phyloP scores from a whole-genome alignment of 495 filamentous ascomycete genomes.

The Thozetella sp. region DNA sequence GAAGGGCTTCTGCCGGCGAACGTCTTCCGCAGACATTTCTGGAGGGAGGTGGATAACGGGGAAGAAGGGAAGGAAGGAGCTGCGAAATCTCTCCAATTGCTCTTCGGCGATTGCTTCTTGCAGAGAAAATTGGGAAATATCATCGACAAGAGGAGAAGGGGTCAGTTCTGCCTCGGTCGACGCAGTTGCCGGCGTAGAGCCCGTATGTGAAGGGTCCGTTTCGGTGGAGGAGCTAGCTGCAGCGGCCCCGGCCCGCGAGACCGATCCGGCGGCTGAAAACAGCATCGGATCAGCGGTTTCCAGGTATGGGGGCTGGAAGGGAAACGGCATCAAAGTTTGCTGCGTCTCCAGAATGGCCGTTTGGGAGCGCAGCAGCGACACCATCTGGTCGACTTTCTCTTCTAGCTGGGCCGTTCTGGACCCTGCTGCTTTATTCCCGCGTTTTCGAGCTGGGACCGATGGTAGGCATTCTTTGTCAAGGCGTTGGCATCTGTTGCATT shows the following conservation, averaged over 20 bases:
- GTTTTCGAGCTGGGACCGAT: constrained; percentile 29
- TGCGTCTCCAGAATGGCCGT: neutral
- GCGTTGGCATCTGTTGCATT: constrained; percentile 34
- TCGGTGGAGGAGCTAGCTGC: no score
- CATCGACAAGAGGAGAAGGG: no score
- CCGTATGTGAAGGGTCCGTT: constrained; percentile 12
- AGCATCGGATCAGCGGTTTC: no score
- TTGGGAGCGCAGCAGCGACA: constrained; percentile 34
- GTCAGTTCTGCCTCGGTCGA: no score
- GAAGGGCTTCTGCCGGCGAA: constrained; percentile 40
- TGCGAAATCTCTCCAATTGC: constrained; percentile 34
- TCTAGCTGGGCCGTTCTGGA: constrained; percentile 39
- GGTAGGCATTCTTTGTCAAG: constrained; percentile 42
- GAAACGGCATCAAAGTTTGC: neutral
- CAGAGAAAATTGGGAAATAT: neutral
- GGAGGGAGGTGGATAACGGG: constrained; percentile 40
- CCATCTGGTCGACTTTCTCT: constrained; percentile 49
- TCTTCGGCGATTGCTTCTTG: constrained; percentile 33
- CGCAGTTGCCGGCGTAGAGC: no score
- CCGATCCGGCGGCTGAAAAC: no score
- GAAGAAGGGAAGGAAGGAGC: constrained; percentile 28
- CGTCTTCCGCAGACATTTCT: constrained; percentile 32
- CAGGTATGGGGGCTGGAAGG: no score
- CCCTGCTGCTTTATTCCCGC: constrained; percentile 11
- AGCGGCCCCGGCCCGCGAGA: no score